Evolutionary conservation across 768 basidiomycete genomes (phyloP).

Genomic region (Boletellus emodensis): DNA sequence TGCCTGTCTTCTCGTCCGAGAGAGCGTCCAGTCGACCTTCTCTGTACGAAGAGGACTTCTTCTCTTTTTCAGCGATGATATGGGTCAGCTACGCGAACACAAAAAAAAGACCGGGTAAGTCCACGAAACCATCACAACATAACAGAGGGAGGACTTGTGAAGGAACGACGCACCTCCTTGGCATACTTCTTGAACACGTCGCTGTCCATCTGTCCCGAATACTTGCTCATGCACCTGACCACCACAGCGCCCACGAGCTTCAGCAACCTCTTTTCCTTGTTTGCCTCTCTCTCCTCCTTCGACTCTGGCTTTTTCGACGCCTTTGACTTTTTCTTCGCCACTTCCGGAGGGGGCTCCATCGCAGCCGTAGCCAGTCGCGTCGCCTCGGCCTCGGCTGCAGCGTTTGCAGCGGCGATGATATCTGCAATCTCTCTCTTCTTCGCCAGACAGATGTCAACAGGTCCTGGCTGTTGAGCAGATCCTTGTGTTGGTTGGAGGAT

Average conservation of each 20-base stretch:
- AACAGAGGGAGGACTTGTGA: neutral
- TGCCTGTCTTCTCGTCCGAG: slow-evolving; percentile 79
- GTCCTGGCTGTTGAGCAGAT: neutral
- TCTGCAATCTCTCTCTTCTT: slow-evolving; percentile 34
- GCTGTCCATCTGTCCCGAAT: slow-evolving; percentile 66
- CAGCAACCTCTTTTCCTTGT: slow-evolving; percentile 77
- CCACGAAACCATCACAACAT: neutral
- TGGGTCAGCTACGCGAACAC: slow-evolving; percentile 62
- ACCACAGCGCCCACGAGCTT: slow-evolving; percentile 88
- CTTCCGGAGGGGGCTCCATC: slow-evolving; percentile 13
- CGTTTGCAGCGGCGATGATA: slow-evolving; percentile 40
- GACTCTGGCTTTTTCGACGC: slow-evolving; percentile 39
- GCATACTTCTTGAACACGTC: slow-evolving; percentile 94
- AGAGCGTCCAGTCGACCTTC: slow-evolving; percentile 71
- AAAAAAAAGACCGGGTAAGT: slow-evolving; percentile 1
- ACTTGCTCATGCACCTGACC: slow-evolving; percentile 90
- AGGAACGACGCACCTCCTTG: slow-evolving; percentile 67
- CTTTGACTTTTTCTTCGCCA: slow-evolving; percentile 27
- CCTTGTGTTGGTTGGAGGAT: neutral
- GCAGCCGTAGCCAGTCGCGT: slow-evolving; percentile 28
- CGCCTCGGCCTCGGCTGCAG: slow-evolving; percentile 33
- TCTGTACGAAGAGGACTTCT: slow-evolving; percentile 77
- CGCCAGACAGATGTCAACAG: neutral
- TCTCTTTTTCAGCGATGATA: slow-evolving; percentile 90
- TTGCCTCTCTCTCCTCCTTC: slow-evolving; percentile 58